Evolutionary conservation across 2,329 filamentous ascomycete species (phyloP).

Genomic region (Exophiala aquamarina): DNA sequence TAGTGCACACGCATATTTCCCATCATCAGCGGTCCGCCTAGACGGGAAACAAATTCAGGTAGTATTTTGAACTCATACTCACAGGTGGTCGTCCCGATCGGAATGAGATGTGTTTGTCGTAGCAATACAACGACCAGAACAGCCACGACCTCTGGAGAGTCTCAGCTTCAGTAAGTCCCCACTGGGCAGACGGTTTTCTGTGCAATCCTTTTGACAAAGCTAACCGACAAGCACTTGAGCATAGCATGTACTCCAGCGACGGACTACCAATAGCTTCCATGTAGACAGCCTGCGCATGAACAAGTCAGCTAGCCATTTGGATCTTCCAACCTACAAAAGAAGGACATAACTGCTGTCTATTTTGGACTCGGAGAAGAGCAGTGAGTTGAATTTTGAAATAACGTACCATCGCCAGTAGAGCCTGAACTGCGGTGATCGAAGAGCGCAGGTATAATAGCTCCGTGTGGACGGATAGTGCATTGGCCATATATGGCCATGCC

Average conservation of each 20-base stretch:
- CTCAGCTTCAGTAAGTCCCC: neutral
- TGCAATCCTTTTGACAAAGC: neutral
- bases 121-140: neutral
- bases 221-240: neutral
- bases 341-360: no score
- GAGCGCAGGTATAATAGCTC: neutral
- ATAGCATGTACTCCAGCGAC: neutral
- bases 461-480: neutral
- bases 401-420: neutral
- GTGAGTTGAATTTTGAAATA: neutral
- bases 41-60: neutral
- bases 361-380: no score
- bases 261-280: neutral
- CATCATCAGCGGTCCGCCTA: neutral
- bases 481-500: neutral
- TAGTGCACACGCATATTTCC: no score
- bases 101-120: neutral
- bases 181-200: neutral
- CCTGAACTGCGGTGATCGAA: neutral
- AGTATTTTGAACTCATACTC: neutral
- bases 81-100: neutral
- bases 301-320: neutral
- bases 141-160: neutral
- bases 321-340: no score
- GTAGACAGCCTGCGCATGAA: neutral